Evolutionary conservation across 371 early-diverging fungal genomes (phyloP), one percentile per base, ranked within the genome.

Genomic region (Mortierella sp.): DNA sequence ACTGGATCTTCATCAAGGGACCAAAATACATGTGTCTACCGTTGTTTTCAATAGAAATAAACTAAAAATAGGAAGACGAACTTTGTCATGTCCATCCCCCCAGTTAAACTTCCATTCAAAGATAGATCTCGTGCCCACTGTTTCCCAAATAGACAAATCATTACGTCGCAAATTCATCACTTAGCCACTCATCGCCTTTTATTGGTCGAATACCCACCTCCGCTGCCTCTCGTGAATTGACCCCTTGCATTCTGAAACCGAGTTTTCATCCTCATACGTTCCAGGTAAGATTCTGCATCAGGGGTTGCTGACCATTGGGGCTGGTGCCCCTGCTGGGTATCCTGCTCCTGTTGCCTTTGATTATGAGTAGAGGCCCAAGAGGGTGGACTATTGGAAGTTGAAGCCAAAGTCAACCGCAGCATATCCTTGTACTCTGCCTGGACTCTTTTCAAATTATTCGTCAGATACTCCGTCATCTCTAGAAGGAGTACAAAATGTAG

Each of bases 401-500:
- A 22, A 8, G 54, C 26, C n/a, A 34, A 28, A 9, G 75, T 47
- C 22, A 42, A 37, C 58, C 42, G 56, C 12, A 78, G 60, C 47
- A 70, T 26, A 2, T 72, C 74, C 43, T 61, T 56, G 71, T 75
- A 80, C 58, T 80, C 68, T 0, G 15, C 26, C 47, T 70, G 64
- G 31, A 71, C 40, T 26, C 59, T 63, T 19, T 51, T 32, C 31
- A 80, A 23, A 29, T 75, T 63, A 19, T 23, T 26, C 4, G 19
- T 22, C 10, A 80, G 42, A 43, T 80, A 80, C 3, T 64, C 58
- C 23, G 32, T 61, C 66, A 80, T 80, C 6, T 80, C 81, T 80
- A 66, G 15, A 64, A 15, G 4, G 8, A 47, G 29, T 26, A 42
- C 19, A 32, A 47, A 13, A 59, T 7, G 13, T 3, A 5, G 35